phyloP scores from a whole-genome alignment of 169 alveolate species.

The Plasmodium vinckei region DNA sequence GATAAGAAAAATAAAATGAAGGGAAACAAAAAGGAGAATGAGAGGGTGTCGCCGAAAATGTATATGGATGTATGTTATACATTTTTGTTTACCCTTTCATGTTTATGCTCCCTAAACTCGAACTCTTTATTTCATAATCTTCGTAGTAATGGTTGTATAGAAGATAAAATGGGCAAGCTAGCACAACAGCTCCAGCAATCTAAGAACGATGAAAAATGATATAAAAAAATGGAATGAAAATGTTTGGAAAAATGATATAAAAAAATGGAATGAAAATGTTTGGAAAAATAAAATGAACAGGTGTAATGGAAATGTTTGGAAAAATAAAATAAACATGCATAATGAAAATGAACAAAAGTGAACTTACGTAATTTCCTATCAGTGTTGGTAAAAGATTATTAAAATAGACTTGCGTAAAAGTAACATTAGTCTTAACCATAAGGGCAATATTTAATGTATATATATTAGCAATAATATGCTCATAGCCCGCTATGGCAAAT shows the following conservation, averaged over 20 bases:
- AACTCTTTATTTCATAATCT: slow-evolving; percentile 18
- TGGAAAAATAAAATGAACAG: not conserved
- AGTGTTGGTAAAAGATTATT: slow-evolving; percentile 79
- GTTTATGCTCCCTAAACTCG: not conserved
- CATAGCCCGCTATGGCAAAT: slow-evolving; percentile 88
- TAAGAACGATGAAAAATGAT: not conserved
- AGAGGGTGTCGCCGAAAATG: too few species aligned
- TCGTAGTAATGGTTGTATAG: slow-evolving; percentile 16
- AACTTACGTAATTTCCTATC: slow-evolving; percentile 79
- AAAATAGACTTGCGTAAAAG: slow-evolving; percentile 70
- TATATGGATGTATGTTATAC: too few species aligned
- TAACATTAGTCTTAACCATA: slow-evolving; percentile 61
- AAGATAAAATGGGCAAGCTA: slow-evolving; percentile 33
- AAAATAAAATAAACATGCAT: not conserved
- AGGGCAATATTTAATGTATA: slow-evolving; percentile 83
- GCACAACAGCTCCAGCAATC: slow-evolving; percentile 57
- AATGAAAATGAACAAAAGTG: too few species aligned
- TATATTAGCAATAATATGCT: slow-evolving; percentile 84
- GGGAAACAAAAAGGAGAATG: too few species aligned
- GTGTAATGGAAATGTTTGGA: not conserved
- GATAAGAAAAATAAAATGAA: too few species aligned
- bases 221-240: not conserved
- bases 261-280: not conserved
- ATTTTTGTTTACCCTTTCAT: slow-evolving; percentile 9
- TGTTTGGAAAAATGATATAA: too few species aligned